phyloP scores from a whole-genome alignment of 73 alveolate species.

The Paramecium sexaurelia region DNA sequence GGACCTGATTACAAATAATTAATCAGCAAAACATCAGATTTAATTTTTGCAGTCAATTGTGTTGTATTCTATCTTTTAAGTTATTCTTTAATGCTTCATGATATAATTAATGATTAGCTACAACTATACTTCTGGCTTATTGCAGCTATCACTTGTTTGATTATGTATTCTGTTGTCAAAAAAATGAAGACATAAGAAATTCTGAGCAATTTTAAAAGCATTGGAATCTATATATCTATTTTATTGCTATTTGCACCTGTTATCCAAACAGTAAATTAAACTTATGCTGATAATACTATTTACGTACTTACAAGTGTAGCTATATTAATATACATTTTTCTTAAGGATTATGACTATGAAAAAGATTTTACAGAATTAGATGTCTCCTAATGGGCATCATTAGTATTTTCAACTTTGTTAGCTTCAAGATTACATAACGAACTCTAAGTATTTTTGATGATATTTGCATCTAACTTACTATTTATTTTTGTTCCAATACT shows the following conservation, averaged over 20 bases:
- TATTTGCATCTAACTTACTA: not conserved
- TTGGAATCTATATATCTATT: constrained; percentile 22
- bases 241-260: constrained; percentile 39
- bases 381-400: constrained; percentile 35
- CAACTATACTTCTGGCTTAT: not conserved
- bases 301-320: constrained; percentile 29
- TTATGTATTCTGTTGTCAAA: not conserved
- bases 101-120: not conserved
- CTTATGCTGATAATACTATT: constrained; percentile 47
- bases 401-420: constrained; percentile 16
- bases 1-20: constrained; percentile 30
- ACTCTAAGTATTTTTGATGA: constrained; percentile 28
- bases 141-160: not conserved
- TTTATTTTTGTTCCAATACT: not conserved
- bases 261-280: constrained; percentile 19
- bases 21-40: constrained; percentile 48
- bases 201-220: not conserved
- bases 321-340: not conserved
- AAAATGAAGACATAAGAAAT: not conserved
- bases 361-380: not conserved
- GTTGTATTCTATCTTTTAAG: constrained; percentile 19
- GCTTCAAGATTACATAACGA: constrained; percentile 52
- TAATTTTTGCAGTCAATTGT: constrained; percentile 23
- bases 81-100: constrained; percentile 15
- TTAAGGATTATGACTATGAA: constrained; percentile 40